Conservation (phyloP, 75 land plant genomes). For the Sequoiadendron giganteum region DNA sequence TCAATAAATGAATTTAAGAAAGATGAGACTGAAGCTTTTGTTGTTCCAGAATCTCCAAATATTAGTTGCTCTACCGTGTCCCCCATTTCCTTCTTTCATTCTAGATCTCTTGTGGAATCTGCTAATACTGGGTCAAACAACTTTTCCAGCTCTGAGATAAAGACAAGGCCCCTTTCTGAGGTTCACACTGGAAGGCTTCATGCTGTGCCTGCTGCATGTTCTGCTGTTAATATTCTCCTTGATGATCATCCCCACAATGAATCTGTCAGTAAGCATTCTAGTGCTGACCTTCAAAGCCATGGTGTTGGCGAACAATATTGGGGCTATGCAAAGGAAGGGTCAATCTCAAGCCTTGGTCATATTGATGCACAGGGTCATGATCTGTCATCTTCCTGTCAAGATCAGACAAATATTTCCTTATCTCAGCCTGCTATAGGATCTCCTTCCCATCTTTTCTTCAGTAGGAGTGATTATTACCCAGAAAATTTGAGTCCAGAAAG, state of each 20-base stretch:
- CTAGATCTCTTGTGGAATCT: not conserved
- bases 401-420: not conserved
- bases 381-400: not conserved
- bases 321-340: not conserved
- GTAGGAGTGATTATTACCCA: not conserved
- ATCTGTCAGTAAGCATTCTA: not conserved
- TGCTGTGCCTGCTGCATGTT: not conserved
- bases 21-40: not conserved
- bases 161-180: not conserved
- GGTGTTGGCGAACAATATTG: not conserved
- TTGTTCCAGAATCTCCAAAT: not conserved
- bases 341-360: slow-evolving; percentile 6
- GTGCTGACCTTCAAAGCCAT: not conserved
- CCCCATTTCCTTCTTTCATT: not conserved
- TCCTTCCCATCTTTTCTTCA: not conserved
- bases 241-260: not conserved
- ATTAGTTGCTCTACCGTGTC: not conserved
- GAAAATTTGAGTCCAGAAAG: not conserved
- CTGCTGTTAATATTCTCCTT: not conserved
- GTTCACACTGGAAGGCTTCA: not conserved
- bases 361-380: slow-evolving; percentile 1
- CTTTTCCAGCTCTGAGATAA: not conserved
- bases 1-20: not conserved
- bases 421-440: not conserved
- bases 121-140: not conserved